These are phyloP conservation scores for Penicillium ochrochloron DNA, from an alignment of 495 filamentous ascomycete species.

Conservation along the genomic window DNA sequence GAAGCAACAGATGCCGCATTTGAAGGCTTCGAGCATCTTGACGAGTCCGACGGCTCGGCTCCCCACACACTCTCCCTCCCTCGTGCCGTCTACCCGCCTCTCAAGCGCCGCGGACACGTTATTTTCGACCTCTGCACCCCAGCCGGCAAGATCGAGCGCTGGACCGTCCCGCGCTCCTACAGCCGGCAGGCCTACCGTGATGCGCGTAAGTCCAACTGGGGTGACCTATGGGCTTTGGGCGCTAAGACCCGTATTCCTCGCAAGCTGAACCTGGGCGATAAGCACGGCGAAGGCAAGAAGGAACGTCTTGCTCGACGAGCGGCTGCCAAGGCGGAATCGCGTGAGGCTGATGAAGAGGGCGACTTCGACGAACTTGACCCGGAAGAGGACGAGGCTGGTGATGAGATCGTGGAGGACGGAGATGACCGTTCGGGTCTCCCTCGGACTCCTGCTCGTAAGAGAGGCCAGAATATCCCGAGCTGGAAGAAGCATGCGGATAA, in stretches of 20 bases:
- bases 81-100: conserved; percentile 73
- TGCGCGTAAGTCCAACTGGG: conserved; percentile 88
- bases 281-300: conserved; percentile 60
- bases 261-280: conserved; percentile 63
- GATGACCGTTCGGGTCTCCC: conserved; percentile 23
- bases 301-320: conserved; percentile 46
- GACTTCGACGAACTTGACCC: conserved; percentile 22
- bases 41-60: conserved; percentile 20
- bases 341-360: conserved; percentile 27
- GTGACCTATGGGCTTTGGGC: conserved; percentile 93
- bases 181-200: conserved; percentile 83
- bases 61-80: conserved; percentile 74
- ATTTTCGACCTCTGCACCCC: conserved; percentile 92
- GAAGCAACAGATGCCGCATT: conserved; percentile 55
- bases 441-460: conserved; percentile 36
- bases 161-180: conserved; percentile 84
- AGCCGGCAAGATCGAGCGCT: conserved; percentile 83
- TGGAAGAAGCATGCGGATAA: conserved; percentile 54
- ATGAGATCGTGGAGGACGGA: conserved; percentile 9
- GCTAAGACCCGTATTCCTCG: conserved; percentile 79
- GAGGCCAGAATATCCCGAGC: conserved; percentile 48
- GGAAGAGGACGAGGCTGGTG: conserved; percentile 32
- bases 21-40: conserved; percentile 49
- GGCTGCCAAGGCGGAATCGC: conserved; percentile 35
- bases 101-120: conserved; percentile 88